Conservation (phyloP, 2,329 filamentous ascomycete species). For the Penicillium sp. region DNA sequence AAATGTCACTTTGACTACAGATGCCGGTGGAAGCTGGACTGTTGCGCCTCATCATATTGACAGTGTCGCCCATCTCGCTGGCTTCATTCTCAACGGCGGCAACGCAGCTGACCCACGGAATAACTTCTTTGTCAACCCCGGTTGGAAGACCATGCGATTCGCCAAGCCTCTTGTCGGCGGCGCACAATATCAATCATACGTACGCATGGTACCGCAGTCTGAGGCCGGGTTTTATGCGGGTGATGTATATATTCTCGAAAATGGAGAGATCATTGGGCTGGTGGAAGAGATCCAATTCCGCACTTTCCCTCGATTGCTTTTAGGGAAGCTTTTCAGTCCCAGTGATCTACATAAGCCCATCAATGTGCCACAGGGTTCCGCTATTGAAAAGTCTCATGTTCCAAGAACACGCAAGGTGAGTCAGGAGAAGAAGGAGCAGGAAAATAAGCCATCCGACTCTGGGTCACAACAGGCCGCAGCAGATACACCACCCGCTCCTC, state of each 20-base stretch:
- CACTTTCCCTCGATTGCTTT: slow-evolving; percentile 14
- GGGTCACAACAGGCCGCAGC: too few relatives aligned
- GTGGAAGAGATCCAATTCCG: slow-evolving; percentile 13
- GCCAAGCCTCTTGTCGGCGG: slow-evolving; percentile 18
- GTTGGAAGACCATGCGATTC: slow-evolving; percentile 28
- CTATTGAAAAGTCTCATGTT: not conserved
- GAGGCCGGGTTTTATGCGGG: slow-evolving; percentile 25
- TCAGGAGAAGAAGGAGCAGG: not conserved
- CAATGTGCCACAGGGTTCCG: not conserved
- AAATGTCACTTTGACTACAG: not conserved
- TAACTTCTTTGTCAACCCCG: slow-evolving; percentile 33
- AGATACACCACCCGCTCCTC: not conserved
- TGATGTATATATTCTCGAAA: slow-evolving; percentile 22
- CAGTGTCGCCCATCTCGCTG: slow-evolving; percentile 30
- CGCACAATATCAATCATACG: slow-evolving; percentile 26
- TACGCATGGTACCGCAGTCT: slow-evolving; percentile 26
- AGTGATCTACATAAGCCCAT: not conserved
- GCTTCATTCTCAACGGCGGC: slow-evolving; percentile 36
- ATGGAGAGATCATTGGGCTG: slow-evolving; percentile 16
- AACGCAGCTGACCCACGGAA: slow-evolving; percentile 24
- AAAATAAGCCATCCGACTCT: not conserved
- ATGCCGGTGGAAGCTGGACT: not conserved
- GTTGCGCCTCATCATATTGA: slow-evolving; percentile 33
- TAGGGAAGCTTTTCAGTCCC: not conserved
- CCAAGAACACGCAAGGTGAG: not conserved